Conservation (phyloP, 2,329 filamentous ascomycete genomes). For the Talaromyces verruculosus region DNA sequence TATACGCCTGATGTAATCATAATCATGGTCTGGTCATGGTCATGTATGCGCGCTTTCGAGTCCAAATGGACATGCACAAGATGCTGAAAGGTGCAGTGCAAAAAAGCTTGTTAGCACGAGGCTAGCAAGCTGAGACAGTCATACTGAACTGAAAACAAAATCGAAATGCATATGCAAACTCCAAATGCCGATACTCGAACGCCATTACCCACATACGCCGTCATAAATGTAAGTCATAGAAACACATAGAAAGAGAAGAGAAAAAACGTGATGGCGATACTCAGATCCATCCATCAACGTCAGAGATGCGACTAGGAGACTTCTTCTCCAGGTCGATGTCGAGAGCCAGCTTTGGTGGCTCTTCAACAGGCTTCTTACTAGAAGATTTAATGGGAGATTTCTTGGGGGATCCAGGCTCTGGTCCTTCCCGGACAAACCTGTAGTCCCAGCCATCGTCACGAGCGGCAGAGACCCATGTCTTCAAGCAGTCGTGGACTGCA, state of each 20-base stretch:
- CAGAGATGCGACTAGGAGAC: slow-evolving; percentile 24
- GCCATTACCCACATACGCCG: slow-evolving; percentile 18
- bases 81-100: slow-evolving; percentile 10
- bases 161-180: slow-evolving; percentile 13
- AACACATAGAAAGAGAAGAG: slow-evolving; percentile 21
- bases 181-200: slow-evolving; percentile 17
- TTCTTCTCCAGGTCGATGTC: slow-evolving; percentile 37
- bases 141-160: slow-evolving; percentile 9
- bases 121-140: neutral
- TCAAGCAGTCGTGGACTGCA: slow-evolving; percentile 81
- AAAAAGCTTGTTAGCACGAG: neutral
- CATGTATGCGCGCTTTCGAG: slow-evolving; percentile 12
- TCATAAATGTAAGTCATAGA: slow-evolving; percentile 15
- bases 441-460: slow-evolving; percentile 86
- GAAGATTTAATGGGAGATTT: slow-evolving; percentile 52
- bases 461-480: slow-evolving; percentile 87
- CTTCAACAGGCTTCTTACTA: slow-evolving; percentile 49
- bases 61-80: slow-evolving; percentile 15
- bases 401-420: slow-evolving; percentile 40
- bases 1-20: slow-evolving; percentile 21
- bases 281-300: slow-evolving; percentile 43
- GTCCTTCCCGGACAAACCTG: slow-evolving; percentile 65
- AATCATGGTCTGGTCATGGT: slow-evolving; percentile 18
- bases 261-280: slow-evolving; percentile 23
- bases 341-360: slow-evolving; percentile 61